Evolutionary conservation across 306 rosid genomes (phyloP).

Genomic region (Begonia masoniana): DNA sequence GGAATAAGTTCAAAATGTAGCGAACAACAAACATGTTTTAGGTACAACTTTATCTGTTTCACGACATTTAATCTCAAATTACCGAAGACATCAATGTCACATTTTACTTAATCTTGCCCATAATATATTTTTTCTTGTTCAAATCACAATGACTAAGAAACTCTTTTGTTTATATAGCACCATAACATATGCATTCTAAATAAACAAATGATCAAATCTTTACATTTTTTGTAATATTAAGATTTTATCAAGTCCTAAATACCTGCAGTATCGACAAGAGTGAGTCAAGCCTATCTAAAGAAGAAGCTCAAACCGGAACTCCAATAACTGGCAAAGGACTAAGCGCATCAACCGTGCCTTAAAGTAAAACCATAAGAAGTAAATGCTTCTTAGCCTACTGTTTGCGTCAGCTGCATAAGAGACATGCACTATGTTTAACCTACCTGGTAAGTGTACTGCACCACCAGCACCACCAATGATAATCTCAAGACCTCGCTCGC

Average conservation of each 20-base stretch:
- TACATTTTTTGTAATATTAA: too few species aligned
- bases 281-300: conserved; percentile 76
- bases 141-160: too few species aligned
- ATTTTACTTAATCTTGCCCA: too few species aligned
- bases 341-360: conserved; percentile 91
- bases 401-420: conserved; percentile 1
- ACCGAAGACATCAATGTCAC: too few species aligned
- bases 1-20: too few species aligned
- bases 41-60: too few species aligned
- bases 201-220: too few species aligned
- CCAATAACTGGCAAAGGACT: conserved; percentile 73
- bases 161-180: too few species aligned
- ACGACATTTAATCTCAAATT: too few species aligned
- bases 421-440: conserved; percentile 6
- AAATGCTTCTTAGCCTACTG: not conserved
- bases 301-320: conserved; percentile 81
- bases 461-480: conserved; percentile 97
- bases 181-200: too few species aligned
- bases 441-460: conserved; percentile 90
- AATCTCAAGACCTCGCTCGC: conserved; percentile 53
- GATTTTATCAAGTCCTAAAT: conserved; percentile 2
- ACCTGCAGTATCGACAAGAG: conserved; percentile 90
- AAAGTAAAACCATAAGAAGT: conserved; percentile 14
- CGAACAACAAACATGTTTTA: too few species aligned
- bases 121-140: too few species aligned